Evolutionary conservation across 2,329 filamentous ascomycete species (phyloP).

Genomic region (Periconia digitata): DNA sequence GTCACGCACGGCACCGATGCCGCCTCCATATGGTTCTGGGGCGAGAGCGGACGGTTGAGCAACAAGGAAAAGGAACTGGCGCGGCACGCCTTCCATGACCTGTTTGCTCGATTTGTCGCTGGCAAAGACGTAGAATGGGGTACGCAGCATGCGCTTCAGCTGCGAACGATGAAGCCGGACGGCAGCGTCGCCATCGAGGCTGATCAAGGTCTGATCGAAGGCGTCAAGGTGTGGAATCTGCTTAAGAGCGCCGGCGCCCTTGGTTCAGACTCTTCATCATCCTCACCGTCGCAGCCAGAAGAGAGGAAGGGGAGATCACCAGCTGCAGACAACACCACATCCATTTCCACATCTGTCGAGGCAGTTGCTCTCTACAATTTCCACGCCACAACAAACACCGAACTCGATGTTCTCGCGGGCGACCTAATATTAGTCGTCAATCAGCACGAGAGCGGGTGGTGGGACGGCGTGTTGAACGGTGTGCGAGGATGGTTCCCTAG

Average conservation of each 20-base stretch:
- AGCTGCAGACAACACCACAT: not conserved
- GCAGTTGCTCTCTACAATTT: constrained; percentile 3
- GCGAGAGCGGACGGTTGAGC: constrained; percentile 47
- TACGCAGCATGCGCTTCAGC: constrained; percentile 35
- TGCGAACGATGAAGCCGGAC: constrained; percentile 50
- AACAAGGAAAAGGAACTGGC: constrained; percentile 49
- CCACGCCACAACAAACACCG: not conserved
- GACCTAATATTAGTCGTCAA: constrained; percentile 1
- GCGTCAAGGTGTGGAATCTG: constrained; percentile 51
- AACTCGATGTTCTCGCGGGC: not conserved
- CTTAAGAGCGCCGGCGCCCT: constrained; percentile 29
- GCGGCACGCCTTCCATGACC: constrained; percentile 38
- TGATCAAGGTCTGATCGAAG: constrained; percentile 52
- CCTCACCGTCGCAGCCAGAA: not conserved
- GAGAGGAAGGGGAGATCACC: not conserved
- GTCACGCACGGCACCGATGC: constrained; percentile 59
- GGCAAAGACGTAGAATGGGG: constrained; percentile 47
- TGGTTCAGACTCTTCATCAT: not conserved
- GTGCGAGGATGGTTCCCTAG: constrained; percentile 6
- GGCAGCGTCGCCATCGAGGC: constrained; percentile 50
- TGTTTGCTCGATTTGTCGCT: constrained; percentile 44
- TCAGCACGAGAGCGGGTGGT: constrained; percentile 2
- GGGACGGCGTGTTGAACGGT: constrained; percentile 2
- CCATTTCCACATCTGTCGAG: too few relatives aligned
- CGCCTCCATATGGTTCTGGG: constrained; percentile 58